Evolutionary conservation across 768 basidiomycete species (phyloP), one percentile per base, ranked within the genome.

Genomic region (Termitomyces sp.): DNA sequence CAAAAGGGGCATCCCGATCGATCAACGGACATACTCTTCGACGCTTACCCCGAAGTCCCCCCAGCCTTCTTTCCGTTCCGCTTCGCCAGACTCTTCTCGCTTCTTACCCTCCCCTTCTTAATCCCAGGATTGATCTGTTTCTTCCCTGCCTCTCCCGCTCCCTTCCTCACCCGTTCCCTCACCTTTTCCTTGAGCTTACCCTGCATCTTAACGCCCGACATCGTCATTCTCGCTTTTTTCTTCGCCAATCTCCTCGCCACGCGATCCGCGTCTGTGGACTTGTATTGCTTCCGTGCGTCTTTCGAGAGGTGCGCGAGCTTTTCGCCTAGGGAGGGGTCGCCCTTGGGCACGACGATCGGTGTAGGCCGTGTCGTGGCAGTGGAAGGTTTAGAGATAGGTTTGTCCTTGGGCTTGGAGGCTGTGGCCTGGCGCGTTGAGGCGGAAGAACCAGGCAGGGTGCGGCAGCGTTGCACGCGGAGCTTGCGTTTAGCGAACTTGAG

Each of bases 401-500:
- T 51, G 44, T 52, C 56, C 55, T 54, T 23, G 59, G 41, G 55
- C 59, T 67, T 69, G 42, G 67, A 51, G 61, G 62, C 35, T 52
- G 63, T 61, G 41, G 63, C 62, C 44, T 66, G 64, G 1, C 58
- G 65, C 21, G 66, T 61, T n/a, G 70, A 58, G 1, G 67, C 27
- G 3, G 71, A 64, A 17, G 64, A 66, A n/a, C 81, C 76, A 19
- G 81, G 74, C 23, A 83, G 50, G n/a, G 83, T 85, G 69, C 93
- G 96, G 76, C 94, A 98, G 37, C 90, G 83, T 66, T 98, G 90
- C 3, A 98, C 84, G 21, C 96, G 88, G 3, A 98, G 78, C 64
- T 88, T 93, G 61, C 94, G 91, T 69, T 96, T 97, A 17, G 91
- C 92, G 66, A 98, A 93, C 67, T 89, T 93, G 68, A 98, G 83